A percentile compares a stretch with the other conserved stretches of the same genome.
Evolutionary conservation across 2,329 filamentous ascomycete genomes (phyloP).

Genomic region (Paecilomyces sp.): DNA sequence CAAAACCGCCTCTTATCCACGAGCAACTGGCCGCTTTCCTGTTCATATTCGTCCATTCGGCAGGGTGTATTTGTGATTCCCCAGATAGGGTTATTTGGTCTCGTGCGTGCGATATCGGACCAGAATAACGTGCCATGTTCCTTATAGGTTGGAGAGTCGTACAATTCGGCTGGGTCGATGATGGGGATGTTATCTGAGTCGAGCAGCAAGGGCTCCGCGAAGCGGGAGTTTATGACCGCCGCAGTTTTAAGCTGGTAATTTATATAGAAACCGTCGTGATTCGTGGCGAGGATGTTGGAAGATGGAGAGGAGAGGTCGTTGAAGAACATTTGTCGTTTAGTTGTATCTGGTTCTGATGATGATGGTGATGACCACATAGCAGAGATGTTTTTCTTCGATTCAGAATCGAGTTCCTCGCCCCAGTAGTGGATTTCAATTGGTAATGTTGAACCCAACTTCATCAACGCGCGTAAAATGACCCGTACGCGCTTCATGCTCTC

Average conservation of each 20-base stretch:
- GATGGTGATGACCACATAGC: background rate
- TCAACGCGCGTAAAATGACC: slow-evolving; percentile 12
- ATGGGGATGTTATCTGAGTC: slow-evolving; percentile 31
- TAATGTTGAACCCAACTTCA: slow-evolving; percentile 11
- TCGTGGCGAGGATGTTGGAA: background rate
- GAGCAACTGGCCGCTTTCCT: slow-evolving; percentile 27
- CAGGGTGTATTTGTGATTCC: slow-evolving; percentile 22
- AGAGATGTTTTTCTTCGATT: background rate
- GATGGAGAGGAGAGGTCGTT: background rate
- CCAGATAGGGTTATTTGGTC: background rate
- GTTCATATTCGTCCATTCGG: slow-evolving; percentile 28
- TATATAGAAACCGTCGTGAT: background rate
- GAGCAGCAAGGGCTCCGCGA: slow-evolving; percentile 27
- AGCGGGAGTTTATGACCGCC: slow-evolving; percentile 27
- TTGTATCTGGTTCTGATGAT: background rate
- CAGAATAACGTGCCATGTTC: background rate
- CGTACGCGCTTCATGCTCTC: slow-evolving; percentile 13
- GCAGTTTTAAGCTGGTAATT: slow-evolving; percentile 17
- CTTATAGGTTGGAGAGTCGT: slow-evolving; percentile 10
- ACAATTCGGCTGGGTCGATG: slow-evolving; percentile 21
- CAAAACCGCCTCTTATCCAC: slow-evolving; percentile 29
- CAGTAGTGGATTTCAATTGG: slow-evolving; percentile 6
- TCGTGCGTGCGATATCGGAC: background rate
- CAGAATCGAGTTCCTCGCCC: background rate
- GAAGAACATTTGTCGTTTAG: background rate